Evolutionary conservation across 495 filamentous ascomycete species (phyloP), one percentile per base, ranked within the genome.

Genomic region (Rhizodiscina lignyota): DNA sequence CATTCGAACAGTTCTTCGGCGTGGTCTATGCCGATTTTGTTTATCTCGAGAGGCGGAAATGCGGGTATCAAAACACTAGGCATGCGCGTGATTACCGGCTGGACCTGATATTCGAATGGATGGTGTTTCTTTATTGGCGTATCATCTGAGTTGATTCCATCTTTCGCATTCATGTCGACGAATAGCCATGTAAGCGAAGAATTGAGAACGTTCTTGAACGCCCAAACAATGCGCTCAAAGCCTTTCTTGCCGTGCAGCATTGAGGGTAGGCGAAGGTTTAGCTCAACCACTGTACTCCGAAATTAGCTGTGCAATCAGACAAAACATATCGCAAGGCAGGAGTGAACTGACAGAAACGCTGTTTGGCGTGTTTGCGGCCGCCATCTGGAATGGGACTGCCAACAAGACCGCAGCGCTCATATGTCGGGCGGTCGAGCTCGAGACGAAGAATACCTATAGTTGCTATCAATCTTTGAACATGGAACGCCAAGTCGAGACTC

Each of bases 241-340:
- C 78, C 81, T 45, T 89, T 91, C 54, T 87, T 93, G 19, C 87
- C 89, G 47, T 82, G 82, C 5, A 83, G 50, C 82, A 94, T 94
- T 8, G 76, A 80, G 0, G 79, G 74, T 19, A 67, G 62, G 4
- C 82, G 70, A 12, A 97, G 67, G 35, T 96, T 76, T 23, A 85
- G 60, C 49, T 93, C 75, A 31, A 97, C 70, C 16, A 78, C 85
- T 89, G 40, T 21, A 5, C 18, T 28, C 1, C 30, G 30, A n/a
- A 24, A 23, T 1, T 24, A 12, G 26, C 4, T 8, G 5, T 19
- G 31, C 11, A 44, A 21, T 19, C 6, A 15, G 26, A 4, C n/a
- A 31, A 24, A 13, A 16, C 15, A 35, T n/a, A n/a, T n/a, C n/a
- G 15, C 21, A 2, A n/a, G 18, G 1, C 15, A 16, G 20, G 20